Conservation (phyloP, 176 grass and related monocot genomes). For the Bothriochloa decipiens region DNA sequence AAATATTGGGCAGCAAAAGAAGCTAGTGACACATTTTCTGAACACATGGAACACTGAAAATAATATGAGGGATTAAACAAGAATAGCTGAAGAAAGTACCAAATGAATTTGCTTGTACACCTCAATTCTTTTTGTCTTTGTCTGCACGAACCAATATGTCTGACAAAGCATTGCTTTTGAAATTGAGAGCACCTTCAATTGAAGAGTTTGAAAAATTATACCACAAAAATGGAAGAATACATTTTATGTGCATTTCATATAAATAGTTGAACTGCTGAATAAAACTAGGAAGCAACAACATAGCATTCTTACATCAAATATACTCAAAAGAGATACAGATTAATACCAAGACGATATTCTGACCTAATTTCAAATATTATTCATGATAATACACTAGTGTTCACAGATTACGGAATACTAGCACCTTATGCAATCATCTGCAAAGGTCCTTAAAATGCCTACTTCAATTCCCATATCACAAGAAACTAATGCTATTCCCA, state of each 20-base stretch:
- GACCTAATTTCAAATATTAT: background rate
- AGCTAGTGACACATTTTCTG: background rate
- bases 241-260: background rate
- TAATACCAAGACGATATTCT: background rate
- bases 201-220: background rate
- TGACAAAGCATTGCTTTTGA: constrained; percentile 22
- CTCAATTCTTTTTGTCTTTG: constrained; percentile 26
- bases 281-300: background rate
- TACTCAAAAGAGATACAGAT: background rate
- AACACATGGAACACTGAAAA: background rate
- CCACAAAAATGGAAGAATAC: background rate
- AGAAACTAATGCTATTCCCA: background rate
- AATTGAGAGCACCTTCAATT: background rate
- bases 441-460: background rate
- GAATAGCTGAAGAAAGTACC: background rate
- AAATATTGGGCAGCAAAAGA: background rate
- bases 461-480: background rate
- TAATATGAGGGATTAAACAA: background rate
- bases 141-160: constrained; percentile 33
- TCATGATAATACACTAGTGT: background rate
- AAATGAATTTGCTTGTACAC: background rate
- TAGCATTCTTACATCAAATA: background rate
- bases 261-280: background rate
- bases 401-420: background rate
- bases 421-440: background rate